Conservation (phyloP, 2,329 filamentous ascomycete species). For the Pseudocercospora fijiensis region DNA sequence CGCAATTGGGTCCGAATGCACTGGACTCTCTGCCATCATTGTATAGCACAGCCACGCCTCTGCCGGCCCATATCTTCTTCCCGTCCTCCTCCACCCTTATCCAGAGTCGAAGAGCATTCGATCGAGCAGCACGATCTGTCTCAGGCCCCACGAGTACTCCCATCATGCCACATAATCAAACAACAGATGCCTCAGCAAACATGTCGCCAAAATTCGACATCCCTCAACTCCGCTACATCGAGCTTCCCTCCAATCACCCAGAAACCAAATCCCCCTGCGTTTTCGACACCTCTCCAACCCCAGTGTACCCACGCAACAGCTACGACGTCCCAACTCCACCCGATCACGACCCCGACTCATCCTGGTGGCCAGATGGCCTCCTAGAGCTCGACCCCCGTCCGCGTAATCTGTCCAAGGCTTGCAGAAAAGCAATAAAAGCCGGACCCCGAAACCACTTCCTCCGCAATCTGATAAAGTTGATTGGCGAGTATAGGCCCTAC, state of each 20-base stretch:
- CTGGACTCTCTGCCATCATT: background rate
- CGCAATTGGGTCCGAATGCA: background rate
- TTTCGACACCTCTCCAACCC: background rate
- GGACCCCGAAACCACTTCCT: background rate
- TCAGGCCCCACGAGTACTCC: background rate
- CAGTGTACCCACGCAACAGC: conserved; percentile 5
- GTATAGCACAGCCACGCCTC: background rate
- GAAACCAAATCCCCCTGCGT: background rate
- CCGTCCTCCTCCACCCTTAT: background rate
- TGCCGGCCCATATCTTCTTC: background rate
- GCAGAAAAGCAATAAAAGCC: background rate
- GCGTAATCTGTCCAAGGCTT: background rate
- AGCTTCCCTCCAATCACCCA: background rate
- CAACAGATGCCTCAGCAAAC: background rate
- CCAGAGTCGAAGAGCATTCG: background rate
- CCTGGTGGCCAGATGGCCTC: background rate
- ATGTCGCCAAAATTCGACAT: background rate
- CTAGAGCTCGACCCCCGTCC: background rate
- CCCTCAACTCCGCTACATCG: background rate
- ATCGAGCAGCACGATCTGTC: background rate
- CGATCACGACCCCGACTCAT: background rate
- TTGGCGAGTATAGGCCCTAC: too few relatives aligned
- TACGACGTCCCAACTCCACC: background rate
- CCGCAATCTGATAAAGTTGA: background rate
- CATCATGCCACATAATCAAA: background rate